Evolutionary conservation across 1,284 basidiomycete species (phyloP).

Genomic region (Mycena sp.): DNA sequence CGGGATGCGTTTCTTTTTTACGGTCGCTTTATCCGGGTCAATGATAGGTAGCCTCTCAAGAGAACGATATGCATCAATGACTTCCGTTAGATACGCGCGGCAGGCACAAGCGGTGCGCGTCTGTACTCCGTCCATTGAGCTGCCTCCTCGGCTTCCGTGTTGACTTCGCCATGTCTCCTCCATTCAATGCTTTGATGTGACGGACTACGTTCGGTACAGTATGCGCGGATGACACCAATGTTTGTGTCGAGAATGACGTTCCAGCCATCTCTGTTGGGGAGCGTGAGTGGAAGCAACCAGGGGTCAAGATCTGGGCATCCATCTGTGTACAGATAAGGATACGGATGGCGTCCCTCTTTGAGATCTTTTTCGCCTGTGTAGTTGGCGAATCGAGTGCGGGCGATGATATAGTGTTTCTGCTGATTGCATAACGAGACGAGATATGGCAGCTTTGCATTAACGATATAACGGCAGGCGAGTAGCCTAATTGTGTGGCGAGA

Average conservation of each 20-base stretch:
- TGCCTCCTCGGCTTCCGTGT: background rate
- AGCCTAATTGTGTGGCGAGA: conserved; percentile 18
- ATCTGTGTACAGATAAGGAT: conserved; percentile 12
- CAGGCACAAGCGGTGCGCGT: conserved; percentile 15
- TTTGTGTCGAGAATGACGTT: conserved; percentile 22
- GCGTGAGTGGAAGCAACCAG: conserved; percentile 22
- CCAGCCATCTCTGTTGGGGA: conserved; percentile 15
- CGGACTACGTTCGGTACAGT: background rate
- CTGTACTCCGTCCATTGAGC: conserved; percentile 7
- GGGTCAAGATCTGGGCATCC: conserved; percentile 18
- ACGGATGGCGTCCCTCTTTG: conserved; percentile 14
- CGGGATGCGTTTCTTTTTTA: background rate
- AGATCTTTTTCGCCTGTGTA: conserved; percentile 12
- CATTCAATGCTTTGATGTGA: conserved; percentile 10
- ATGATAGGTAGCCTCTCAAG: conserved; percentile 16
- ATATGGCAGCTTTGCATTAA: conserved; percentile 19
- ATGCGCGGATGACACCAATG: conserved; percentile 21
- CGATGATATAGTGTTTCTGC: background rate
- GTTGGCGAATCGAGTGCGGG: conserved; percentile 9
- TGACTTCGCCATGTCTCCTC: conserved; percentile 3
- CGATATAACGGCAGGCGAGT: conserved; percentile 6
- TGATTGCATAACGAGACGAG: background rate
- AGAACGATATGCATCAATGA: conserved; percentile 19
- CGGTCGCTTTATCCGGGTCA: background rate
- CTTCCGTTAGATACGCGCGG: conserved; percentile 9